Conservation (phyloP, 1,139 yeast genomes). For the Hansenula anomala region DNA sequence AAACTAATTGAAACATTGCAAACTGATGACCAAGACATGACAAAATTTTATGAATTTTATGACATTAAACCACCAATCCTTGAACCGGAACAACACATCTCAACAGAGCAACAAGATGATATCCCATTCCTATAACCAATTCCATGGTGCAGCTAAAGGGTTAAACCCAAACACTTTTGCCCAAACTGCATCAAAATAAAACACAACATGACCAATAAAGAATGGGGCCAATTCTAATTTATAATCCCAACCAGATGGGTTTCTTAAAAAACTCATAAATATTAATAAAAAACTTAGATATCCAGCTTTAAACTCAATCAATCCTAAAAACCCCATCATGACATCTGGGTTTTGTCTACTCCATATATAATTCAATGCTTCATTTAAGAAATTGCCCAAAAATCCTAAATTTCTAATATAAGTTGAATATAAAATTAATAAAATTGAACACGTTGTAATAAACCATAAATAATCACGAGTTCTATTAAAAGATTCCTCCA, state of each 20-base stretch:
- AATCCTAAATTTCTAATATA: slow-evolving; percentile 5
- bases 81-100: background rate
- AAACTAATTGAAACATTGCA: background rate
- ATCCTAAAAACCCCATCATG: slow-evolving; percentile 8
- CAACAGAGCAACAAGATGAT: background rate
- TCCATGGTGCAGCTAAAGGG: slow-evolving; percentile 21
- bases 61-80: slow-evolving; percentile 1
- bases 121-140: slow-evolving; percentile 6
- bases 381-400: slow-evolving; percentile 10
- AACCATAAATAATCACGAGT: slow-evolving; percentile 18
- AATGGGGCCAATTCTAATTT: slow-evolving; percentile 4
- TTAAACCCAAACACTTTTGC: slow-evolving; percentile 13
- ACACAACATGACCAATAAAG: slow-evolving; percentile 16
- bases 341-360: slow-evolving; percentile 16
- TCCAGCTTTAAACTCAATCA: slow-evolving; percentile 9
- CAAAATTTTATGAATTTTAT: slow-evolving; percentile 5
- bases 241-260: background rate
- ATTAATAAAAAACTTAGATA: slow-evolving; percentile 11
- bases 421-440: slow-evolving; percentile 7
- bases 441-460: slow-evolving; percentile 6
- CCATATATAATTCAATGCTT: slow-evolving; percentile 16
- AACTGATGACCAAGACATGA: background rate
- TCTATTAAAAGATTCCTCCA: slow-evolving; percentile 11
- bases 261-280: background rate
- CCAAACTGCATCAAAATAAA: slow-evolving; percentile 18